Evolutionary conservation across 2,329 filamentous ascomycete species (phyloP), one percentile per base, ranked within the genome.

Genomic region (Mycogone perniciosa): DNA sequence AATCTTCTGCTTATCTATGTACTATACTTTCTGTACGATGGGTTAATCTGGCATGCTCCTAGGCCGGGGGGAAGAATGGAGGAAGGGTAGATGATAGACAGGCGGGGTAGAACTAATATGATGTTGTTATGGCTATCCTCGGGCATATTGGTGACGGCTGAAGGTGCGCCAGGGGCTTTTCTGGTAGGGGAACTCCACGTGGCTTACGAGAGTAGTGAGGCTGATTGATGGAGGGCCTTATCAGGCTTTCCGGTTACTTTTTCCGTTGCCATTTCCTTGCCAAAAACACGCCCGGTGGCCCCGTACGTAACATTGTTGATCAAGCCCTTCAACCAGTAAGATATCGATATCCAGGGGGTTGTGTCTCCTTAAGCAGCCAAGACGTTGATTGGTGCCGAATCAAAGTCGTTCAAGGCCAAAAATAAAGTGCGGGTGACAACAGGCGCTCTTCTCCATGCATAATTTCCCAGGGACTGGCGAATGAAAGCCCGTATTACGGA

Each of bases 21-120:
- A 55, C 37, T 51, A 50, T 52, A 52, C 42, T 49, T 52, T 45
- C 30, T 46, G 50, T 51, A 46, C 39, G 31, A 47, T 44, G 39
- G 4, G 31, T 49, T 45, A 29, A n/a, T 37, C 41, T 30, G 50
- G 46, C 37, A 52, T 45, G 50, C 27, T 52, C 49, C 49, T 51
- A n/a, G 13, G 7, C 33, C 34, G 31, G 48, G 48, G 46, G 30
- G n/a, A 30, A 26, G 35, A 46, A 31, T 29, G 39, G 31, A 31
- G 43, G 30, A 45, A 27, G 20, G 31, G 13, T 13, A 34, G 31
- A 29, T 29, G 30, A 34, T 34, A 47, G 40, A 48, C 41, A 13
- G 40, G 45, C 48, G 35, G 48, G 44, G 29, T 11, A 34, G 34
- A 39, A 40, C 27, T 41, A 31, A 43, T 45, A 30, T 33, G 33